These are phyloP conservation scores for Viola pubescens DNA, from an alignment of 441 rosid species.

Conservation along the genomic window DNA sequence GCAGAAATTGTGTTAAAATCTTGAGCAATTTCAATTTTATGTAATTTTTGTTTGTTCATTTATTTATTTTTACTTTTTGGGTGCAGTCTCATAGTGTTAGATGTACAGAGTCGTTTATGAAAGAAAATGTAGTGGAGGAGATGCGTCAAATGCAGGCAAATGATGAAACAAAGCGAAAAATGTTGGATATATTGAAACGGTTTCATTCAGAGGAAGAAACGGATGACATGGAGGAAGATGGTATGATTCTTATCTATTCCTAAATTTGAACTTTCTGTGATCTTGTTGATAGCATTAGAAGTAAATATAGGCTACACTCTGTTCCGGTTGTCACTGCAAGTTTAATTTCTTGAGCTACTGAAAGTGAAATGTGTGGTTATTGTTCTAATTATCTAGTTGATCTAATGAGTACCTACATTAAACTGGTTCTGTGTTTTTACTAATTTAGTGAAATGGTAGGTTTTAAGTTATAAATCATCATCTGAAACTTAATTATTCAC, in stretches of 20 bases:
- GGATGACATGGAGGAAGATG: constrained; percentile 45
- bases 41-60: background rate
- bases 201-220: constrained; percentile 51
- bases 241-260: constrained; percentile 11
- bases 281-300: no score
- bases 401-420: background rate
- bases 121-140: constrained; percentile 75
- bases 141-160: constrained; percentile 50
- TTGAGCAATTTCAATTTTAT: background rate
- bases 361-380: no score
- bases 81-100: constrained; percentile 66
- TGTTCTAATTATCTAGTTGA: background rate
- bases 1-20: background rate
- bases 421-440: background rate
- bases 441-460: background rate
- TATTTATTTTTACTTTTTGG: background rate
- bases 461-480: background rate
- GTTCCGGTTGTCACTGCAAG: no score
- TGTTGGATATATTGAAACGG: constrained; percentile 70
- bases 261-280: no score
- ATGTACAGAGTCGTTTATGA: constrained; percentile 90
- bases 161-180: constrained; percentile 56
- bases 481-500: no score
- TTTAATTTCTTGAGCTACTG: no score
- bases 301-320: no score